These are phyloP conservation scores for Stemphylium beticola DNA, from an alignment of 2,329 filamentous ascomycete species.

Conservation along the genomic window DNA sequence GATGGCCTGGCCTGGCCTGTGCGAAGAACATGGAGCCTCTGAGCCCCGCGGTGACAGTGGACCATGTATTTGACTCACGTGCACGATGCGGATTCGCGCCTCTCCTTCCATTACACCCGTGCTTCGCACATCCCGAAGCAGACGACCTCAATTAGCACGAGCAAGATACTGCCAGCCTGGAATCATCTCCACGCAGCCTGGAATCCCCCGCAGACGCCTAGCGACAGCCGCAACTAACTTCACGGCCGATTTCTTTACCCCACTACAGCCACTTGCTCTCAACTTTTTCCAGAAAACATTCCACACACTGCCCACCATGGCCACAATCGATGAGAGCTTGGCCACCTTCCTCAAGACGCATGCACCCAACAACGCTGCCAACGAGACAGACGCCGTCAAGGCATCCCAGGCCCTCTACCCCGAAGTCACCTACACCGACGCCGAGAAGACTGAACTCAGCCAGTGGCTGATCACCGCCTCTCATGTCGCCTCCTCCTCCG, in stretches of 20 bases:
- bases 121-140: slow-evolving; percentile 32
- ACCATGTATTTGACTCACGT: slow-evolving; percentile 42
- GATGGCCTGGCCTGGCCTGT: slow-evolving; percentile 24
- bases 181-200: slow-evolving; percentile 5
- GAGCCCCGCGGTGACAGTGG: slow-evolving; percentile 35
- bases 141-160: slow-evolving; percentile 26
- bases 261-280: slow-evolving; percentile 35
- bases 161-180: slow-evolving; percentile 13
- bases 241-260: slow-evolving; percentile 40
- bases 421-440: slow-evolving; percentile 72
- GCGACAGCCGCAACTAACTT: slow-evolving; percentile 21
- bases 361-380: slow-evolving; percentile 46
- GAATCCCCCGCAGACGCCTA: slow-evolving; percentile 12
- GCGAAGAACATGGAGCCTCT: slow-evolving; percentile 16
- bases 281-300: slow-evolving; percentile 39
- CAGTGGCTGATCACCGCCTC: slow-evolving; percentile 85
- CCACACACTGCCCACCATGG: slow-evolving; percentile 38
- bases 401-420: slow-evolving; percentile 69
- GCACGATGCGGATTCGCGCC: slow-evolving; percentile 31
- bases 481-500: slow-evolving; percentile 66
- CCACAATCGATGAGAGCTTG: slow-evolving; percentile 45
- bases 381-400: slow-evolving; percentile 49
- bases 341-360: slow-evolving; percentile 45
- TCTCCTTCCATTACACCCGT: slow-evolving; percentile 25
- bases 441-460: slow-evolving; percentile 85